Conservation (phyloP, 306 rosid genomes). For the Begonia loranthoides region DNA sequence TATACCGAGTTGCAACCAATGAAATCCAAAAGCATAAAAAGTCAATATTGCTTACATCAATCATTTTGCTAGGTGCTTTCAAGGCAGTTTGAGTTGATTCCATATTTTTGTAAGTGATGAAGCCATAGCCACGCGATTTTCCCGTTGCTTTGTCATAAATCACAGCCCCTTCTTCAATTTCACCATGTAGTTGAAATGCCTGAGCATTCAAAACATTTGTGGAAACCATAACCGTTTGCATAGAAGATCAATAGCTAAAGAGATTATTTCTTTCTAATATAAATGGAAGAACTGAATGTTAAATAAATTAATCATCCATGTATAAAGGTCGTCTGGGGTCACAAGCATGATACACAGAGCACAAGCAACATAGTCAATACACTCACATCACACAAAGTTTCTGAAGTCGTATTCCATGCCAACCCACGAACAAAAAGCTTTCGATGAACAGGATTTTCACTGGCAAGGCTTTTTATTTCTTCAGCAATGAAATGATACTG, state of each 20-base stretch:
- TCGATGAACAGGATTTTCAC: slow-evolving; percentile 67
- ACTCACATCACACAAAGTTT: slow-evolving; percentile 87
- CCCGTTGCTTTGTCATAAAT: slow-evolving; percentile 48
- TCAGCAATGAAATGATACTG: slow-evolving; percentile 74
- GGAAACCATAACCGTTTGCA: not conserved
- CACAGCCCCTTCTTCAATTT: slow-evolving; percentile 77
- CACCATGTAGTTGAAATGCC: slow-evolving; percentile 71
- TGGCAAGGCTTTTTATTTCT: slow-evolving; percentile 71
- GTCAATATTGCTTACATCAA: slow-evolving; percentile 42
- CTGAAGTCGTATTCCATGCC: slow-evolving; percentile 68
- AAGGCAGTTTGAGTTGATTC: slow-evolving; percentile 65
- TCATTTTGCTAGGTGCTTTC: slow-evolving; percentile 63
- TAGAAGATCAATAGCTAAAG: too few relatives aligned
- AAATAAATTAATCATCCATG: too few relatives aligned
- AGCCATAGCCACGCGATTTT: slow-evolving; percentile 75
- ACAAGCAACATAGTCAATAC: slow-evolving; percentile 38
- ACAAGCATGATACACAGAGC: slow-evolving; percentile 44
- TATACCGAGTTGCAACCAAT: too few relatives aligned
- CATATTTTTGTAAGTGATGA: slow-evolving; percentile 57
- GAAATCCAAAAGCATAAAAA: not conserved
- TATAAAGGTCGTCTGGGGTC: not conserved
- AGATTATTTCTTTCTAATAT: too few relatives aligned
- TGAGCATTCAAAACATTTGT: slow-evolving; percentile 10
- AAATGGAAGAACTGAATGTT: too few relatives aligned
- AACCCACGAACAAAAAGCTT: slow-evolving; percentile 91